These are phyloP conservation scores for Byssoonygena ceratinophila DNA, from an alignment of 2,329 filamentous ascomycete species.

Conservation along the genomic window DNA sequence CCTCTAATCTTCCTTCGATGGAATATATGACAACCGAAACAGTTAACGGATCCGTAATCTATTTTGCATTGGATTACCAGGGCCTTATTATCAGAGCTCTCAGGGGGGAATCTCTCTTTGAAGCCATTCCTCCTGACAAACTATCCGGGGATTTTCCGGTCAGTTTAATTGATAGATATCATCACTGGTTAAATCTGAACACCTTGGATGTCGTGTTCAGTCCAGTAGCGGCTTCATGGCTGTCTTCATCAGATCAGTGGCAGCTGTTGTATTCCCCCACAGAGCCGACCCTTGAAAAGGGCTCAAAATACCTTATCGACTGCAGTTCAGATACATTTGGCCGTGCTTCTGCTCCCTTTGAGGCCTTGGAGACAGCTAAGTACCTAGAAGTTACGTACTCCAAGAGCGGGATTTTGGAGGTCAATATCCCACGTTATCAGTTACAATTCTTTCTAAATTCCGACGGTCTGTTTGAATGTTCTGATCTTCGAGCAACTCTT, in stretches of 20 bases:
- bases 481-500: conserved; percentile 21
- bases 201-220: not conserved
- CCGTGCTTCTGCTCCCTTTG: not conserved
- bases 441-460: not conserved
- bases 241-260: not conserved
- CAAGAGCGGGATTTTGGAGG: not conserved
- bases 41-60: not conserved
- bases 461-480: not conserved
- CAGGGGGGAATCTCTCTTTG: not conserved
- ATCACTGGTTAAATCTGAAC: not conserved
- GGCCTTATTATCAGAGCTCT: not conserved
- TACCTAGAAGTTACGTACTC: not conserved
- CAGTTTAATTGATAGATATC: not conserved
- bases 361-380: not conserved
- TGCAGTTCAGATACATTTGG: not conserved
- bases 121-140: not conserved
- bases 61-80: not conserved
- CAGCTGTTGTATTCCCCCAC: not conserved
- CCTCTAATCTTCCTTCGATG: not conserved
- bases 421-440: not conserved
- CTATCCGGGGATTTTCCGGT: not conserved
- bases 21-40: not conserved
- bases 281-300: not conserved
- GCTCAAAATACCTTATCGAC: not conserved
- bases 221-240: not conserved